Evolutionary conservation across 1,284 basidiomycete genomes (phyloP).

Genomic region (Melampsora larici-populina): DNA sequence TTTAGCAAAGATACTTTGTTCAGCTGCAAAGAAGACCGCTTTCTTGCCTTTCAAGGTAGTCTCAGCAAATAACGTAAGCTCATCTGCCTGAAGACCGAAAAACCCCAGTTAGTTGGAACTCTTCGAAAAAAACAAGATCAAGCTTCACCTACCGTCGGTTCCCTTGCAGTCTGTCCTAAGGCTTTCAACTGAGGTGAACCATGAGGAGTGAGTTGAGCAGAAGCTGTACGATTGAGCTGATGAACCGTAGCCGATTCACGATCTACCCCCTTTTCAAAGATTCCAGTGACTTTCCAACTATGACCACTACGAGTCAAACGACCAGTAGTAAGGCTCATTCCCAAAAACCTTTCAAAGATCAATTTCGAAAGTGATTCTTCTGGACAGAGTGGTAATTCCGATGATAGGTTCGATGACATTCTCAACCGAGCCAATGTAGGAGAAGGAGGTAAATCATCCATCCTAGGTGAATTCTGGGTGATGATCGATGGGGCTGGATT

Average conservation of each 20-base stretch:
- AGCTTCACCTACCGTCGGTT: conserved; percentile 25
- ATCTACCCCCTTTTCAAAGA: conserved; percentile 26
- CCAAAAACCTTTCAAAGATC: conserved; percentile 34
- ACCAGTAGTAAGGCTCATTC: conserved; percentile 34
- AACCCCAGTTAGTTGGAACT: background rate
- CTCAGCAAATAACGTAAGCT: conserved; percentile 73
- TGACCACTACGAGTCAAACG: conserved; percentile 34
- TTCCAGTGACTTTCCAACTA: conserved; percentile 40
- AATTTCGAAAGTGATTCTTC: conserved; percentile 39
- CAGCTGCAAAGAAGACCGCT: conserved; percentile 73
- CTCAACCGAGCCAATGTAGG: conserved; percentile 14
- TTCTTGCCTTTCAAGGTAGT: conserved; percentile 70
- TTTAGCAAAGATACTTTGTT: conserved; percentile 77
- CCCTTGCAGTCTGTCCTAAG: conserved; percentile 1
- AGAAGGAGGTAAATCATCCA: too few relatives aligned
- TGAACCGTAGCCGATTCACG: conserved; percentile 10
- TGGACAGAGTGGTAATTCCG: conserved; percentile 36
- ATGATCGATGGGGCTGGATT: too few relatives aligned
- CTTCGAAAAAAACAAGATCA: background rate
- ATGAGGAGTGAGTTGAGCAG: background rate
- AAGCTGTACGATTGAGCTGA: background rate
- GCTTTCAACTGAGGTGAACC: background rate
- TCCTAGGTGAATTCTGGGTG: too few relatives aligned
- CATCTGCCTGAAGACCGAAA: conserved; percentile 53
- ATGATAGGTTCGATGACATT: conserved; percentile 35